Evolutionary conservation across 2,329 filamentous ascomycete species (phyloP).

Genomic region (Apiospora malaysiana): DNA sequence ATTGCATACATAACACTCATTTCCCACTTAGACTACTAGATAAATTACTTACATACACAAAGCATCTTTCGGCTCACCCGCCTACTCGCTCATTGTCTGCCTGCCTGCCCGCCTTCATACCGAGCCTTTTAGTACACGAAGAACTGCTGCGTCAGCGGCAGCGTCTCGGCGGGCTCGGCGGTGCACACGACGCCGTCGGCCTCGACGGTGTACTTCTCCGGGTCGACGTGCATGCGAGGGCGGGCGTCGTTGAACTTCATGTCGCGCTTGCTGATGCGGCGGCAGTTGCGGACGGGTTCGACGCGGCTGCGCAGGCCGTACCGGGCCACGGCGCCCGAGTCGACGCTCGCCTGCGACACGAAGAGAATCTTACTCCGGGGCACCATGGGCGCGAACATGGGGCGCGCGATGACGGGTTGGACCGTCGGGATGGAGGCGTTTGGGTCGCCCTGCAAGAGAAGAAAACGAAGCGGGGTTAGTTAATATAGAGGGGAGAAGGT

Average conservation of each 20-base stretch:
- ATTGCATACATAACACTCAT: neutral
- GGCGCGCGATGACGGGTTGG: conserved; percentile 81
- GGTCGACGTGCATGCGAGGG: conserved; percentile 90
- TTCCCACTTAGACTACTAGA: neutral
- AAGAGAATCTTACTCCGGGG: conserved; percentile 80
- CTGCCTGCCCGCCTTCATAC: too few species aligned
- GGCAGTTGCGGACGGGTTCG: conserved; percentile 78
- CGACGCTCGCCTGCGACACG: conserved; percentile 76
- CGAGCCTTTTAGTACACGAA: conserved; percentile 69
- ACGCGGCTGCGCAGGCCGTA: conserved; percentile 82
- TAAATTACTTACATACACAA: too few species aligned
- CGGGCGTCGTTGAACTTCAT: conserved; percentile 88
- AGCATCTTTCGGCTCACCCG: neutral
- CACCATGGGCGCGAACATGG: conserved; percentile 82
- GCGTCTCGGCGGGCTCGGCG: conserved; percentile 71
- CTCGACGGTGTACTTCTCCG: conserved; percentile 87
- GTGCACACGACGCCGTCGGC: conserved; percentile 78
- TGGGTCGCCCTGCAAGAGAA: conserved; percentile 66
- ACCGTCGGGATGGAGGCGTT: conserved; percentile 88
- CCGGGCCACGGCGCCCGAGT: conserved; percentile 67
- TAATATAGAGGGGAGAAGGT: neutral
- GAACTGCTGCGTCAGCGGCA: conserved; percentile 80
- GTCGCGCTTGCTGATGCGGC: conserved; percentile 78
- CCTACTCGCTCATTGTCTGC: neutral
- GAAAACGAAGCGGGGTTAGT: neutral